phyloP scores from a whole-genome alignment of 2,329 filamentous ascomycete species.

The Penicillium janthinellum region DNA sequence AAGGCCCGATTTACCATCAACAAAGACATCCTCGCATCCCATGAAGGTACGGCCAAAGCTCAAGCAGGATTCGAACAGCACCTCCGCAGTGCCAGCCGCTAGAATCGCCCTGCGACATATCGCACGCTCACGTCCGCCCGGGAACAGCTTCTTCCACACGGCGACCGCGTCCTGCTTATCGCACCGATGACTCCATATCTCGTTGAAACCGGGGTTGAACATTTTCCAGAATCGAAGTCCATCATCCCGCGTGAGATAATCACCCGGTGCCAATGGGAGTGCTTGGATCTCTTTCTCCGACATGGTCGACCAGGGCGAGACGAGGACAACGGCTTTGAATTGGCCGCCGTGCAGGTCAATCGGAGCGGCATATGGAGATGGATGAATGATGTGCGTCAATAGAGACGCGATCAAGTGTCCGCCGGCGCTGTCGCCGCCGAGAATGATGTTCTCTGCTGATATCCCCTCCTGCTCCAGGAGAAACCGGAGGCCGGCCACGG shows the following conservation, averaged over 20 bases:
- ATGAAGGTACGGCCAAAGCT: neutral
- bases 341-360: neutral
- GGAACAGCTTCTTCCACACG: neutral
- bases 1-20: neutral
- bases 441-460: neutral
- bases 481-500: neutral
- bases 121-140: neutral
- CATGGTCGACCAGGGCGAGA: neutral
- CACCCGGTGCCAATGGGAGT: neutral
- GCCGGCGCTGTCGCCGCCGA: neutral
- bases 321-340: neutral
- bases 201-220: neutral
- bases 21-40: neutral
- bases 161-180: neutral
- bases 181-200: neutral
- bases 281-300: neutral
- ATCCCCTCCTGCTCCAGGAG: neutral
- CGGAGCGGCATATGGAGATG: neutral
- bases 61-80: neutral
- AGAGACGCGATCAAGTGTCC: neutral
- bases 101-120: neutral
- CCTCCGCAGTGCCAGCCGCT: neutral
- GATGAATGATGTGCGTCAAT: neutral
- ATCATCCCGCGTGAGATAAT: neutral
- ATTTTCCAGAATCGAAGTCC: neutral